Evolutionary conservation across 2,329 filamentous ascomycete genomes (phyloP).

Genomic region (Aspergillus ochraceus): DNA sequence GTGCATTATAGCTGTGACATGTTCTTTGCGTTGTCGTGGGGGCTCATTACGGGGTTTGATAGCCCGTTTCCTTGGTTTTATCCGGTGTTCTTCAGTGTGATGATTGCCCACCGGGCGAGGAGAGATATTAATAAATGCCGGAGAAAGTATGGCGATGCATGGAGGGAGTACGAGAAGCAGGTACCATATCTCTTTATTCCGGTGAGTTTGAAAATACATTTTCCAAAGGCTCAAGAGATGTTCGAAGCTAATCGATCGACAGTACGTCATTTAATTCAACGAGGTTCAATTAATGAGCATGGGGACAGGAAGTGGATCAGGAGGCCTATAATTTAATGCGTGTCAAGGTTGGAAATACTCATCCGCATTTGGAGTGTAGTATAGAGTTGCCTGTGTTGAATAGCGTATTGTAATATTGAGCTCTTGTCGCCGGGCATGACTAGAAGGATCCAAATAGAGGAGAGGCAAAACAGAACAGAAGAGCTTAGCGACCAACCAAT

Average conservation of each 20-base stretch:
- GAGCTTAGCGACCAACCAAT: no score
- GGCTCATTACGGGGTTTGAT: slow-evolving; percentile 72
- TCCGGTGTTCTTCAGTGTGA: slow-evolving; percentile 72
- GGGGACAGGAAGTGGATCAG: no score
- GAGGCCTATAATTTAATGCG: no score
- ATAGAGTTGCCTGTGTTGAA: no score
- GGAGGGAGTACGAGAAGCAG: slow-evolving; percentile 74
- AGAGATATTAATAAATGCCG: slow-evolving; percentile 74
- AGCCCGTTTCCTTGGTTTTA: slow-evolving; percentile 90
- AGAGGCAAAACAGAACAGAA: no score
- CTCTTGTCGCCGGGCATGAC: no score
- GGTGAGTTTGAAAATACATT: slow-evolving; percentile 38
- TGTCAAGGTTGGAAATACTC: no score
- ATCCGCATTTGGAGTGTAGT: no score
- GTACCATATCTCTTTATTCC: slow-evolving; percentile 86
- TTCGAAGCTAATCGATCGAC: neutral
- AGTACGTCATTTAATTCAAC: neutral
- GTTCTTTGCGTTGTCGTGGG: slow-evolving; percentile 76
- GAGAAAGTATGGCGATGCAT: slow-evolving; percentile 75
- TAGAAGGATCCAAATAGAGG: no score
- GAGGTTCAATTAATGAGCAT: no score
- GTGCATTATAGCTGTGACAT: slow-evolving; percentile 78
- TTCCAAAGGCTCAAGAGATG: no score
- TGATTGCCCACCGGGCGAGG: slow-evolving; percentile 75
- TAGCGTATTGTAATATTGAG: no score